phyloP scores from a whole-genome alignment of 768 basidiomycete genomes.

The Coprinellus micaceus region DNA sequence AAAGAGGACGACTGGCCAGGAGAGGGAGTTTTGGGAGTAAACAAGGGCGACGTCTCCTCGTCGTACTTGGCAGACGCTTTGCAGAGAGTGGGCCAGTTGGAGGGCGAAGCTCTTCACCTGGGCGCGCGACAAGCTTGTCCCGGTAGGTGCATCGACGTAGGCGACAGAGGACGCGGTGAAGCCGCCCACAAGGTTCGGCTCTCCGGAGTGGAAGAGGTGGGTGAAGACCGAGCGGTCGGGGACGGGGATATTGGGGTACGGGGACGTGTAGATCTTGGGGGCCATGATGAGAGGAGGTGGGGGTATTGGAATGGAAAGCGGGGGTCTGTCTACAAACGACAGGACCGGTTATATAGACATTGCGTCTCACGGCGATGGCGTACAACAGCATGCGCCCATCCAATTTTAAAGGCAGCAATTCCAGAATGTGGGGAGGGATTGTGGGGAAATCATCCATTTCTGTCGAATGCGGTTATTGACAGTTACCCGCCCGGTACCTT shows the following conservation, averaged over 20 bases:
- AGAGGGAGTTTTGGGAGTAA: conserved; percentile 65
- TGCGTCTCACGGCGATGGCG: no score
- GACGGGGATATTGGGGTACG: conserved; percentile 34
- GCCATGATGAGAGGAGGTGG: conserved; percentile 27
- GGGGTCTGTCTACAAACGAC: neutral
- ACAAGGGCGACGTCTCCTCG: conserved; percentile 61
- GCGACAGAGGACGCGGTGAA: conserved; percentile 46
- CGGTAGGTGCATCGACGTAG: conserved; percentile 64
- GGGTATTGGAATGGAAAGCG: conserved; percentile 11
- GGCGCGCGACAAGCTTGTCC: conserved; percentile 50
- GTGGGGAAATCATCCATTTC: neutral
- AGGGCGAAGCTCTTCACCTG: conserved; percentile 52
- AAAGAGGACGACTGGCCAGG: conserved; percentile 45
- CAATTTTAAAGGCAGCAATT: no score
- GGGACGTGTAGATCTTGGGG: conserved; percentile 47
- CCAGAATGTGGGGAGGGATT: neutral
- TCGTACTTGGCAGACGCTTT: conserved; percentile 28
- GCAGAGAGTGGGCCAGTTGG: conserved; percentile 56
- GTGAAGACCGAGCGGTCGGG: conserved; percentile 45
- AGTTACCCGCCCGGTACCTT: no score
- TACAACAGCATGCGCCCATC: no score
- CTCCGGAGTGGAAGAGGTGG: conserved; percentile 36
- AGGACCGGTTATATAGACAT: neutral
- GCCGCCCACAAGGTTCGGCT: conserved; percentile 34
- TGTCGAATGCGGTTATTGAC: no score